phyloP scores from a whole-genome alignment of 2,329 filamentous ascomycete genomes.

The Epichloe festucae region DNA sequence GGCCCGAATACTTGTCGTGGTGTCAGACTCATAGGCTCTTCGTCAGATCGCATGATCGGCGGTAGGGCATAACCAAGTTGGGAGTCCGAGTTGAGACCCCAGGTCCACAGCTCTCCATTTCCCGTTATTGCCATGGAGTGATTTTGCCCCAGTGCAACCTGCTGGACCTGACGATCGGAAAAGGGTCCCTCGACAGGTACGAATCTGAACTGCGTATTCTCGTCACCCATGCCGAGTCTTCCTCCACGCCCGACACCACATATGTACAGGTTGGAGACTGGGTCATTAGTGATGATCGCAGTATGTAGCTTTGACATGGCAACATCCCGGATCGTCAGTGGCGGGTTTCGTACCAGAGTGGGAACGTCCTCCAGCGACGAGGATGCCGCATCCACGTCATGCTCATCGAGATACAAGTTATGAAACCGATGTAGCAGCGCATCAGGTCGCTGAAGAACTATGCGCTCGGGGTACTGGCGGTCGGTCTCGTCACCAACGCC shows the following conservation, averaged over 20 bases:
- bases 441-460: conserved; percentile 62
- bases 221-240: conserved; percentile 76
- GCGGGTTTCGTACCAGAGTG: conserved; percentile 55
- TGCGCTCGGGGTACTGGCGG: conserved; percentile 80
- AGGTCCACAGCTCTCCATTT: conserved; percentile 86
- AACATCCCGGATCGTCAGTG: conserved; percentile 67
- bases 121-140: conserved; percentile 77
- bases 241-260: conserved; percentile 88
- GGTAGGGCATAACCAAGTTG: conserved; percentile 80
- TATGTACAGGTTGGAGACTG: conserved; percentile 80
- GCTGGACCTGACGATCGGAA: conserved; percentile 57
- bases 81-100: conserved; percentile 77
- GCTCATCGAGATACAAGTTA: conserved; percentile 47
- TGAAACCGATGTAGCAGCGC: conserved; percentile 64
- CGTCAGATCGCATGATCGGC: conserved; percentile 51
- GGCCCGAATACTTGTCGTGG: conserved; percentile 87
- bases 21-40: conserved; percentile 68
- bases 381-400: conserved; percentile 19
- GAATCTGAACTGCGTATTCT: conserved; percentile 80
- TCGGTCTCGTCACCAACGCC: conserved; percentile 95
- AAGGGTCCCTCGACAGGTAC: conserved; percentile 69
- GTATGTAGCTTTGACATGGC: conserved; percentile 86
- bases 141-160: conserved; percentile 80
- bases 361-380: conserved; percentile 46
- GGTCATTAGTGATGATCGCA: conserved; percentile 75